phyloP scores from a whole-genome alignment of 768 basidiomycete genomes.

The Hypsizygus marmoreus region DNA sequence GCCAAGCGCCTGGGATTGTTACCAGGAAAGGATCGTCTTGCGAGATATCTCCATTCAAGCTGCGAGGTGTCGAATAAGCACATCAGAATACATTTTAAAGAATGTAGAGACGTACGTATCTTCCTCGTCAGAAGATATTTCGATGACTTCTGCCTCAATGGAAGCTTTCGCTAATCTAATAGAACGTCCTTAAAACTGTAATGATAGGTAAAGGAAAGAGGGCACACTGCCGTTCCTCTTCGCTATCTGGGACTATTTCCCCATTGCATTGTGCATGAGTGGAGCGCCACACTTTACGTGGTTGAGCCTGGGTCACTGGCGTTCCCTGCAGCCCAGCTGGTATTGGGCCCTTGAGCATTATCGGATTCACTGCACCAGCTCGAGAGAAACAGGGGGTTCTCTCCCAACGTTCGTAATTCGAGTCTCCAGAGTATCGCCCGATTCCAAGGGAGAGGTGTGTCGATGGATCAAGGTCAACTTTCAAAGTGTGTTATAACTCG shows the following conservation, averaged over 20 bases:
- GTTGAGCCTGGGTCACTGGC: not conserved
- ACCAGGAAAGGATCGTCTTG: conserved; percentile 7
- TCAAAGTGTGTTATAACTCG: no score
- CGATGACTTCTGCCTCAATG: conserved; percentile 41
- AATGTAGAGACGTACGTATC: conserved; percentile 30
- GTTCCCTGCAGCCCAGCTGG: not conserved
- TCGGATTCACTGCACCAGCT: not conserved
- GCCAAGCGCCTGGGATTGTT: conserved; percentile 12
- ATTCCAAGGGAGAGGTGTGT: no score
- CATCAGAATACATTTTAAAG: not conserved
- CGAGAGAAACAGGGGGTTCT: no score
- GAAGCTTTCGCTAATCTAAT: conserved; percentile 6
- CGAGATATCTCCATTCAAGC: not conserved
- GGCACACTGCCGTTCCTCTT: conserved; percentile 44
- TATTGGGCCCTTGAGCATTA: conserved; percentile 5
- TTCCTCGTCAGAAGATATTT: conserved; percentile 55
- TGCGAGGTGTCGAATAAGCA: not conserved
- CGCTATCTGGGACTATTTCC: conserved; percentile 50
- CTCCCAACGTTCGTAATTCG: no score
- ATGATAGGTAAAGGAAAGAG: not conserved
- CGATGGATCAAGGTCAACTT: no score
- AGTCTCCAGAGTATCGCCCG: no score
- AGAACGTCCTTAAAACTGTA: not conserved
- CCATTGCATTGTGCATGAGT: conserved; percentile 7
- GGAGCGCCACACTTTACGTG: no score